Percentiles rank a stretch among this genome's conserved stretches.
These are phyloP conservation scores for Claviceps maximensis DNA, from an alignment of 2,329 filamentous ascomycete genomes.

Conservation along the genomic window DNA sequence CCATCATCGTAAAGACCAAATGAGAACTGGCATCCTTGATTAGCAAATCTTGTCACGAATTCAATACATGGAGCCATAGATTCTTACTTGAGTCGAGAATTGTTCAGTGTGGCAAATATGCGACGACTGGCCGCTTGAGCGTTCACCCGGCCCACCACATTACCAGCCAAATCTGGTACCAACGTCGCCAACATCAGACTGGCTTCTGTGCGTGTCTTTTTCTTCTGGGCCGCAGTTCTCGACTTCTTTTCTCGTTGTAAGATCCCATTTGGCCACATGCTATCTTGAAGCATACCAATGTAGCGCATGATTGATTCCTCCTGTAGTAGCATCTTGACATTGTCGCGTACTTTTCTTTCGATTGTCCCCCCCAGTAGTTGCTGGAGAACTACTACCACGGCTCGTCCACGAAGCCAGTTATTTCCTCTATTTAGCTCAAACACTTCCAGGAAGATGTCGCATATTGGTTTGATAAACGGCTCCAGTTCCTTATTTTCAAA, in stretches of 20 bases:
- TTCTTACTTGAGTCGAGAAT: slow-evolving; percentile 70
- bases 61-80: neutral
- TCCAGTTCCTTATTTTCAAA: slow-evolving; percentile 84
- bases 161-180: slow-evolving; percentile 80
- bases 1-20: slow-evolving; percentile 55
- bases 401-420: slow-evolving; percentile 91
- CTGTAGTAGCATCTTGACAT: slow-evolving; percentile 56
- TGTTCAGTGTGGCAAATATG: slow-evolving; percentile 85
- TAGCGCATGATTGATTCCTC: slow-evolving; percentile 71
- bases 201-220: slow-evolving; percentile 72
- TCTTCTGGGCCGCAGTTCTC: slow-evolving; percentile 60
- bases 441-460: slow-evolving; percentile 89
- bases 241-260: slow-evolving; percentile 35
- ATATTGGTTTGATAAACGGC: slow-evolving; percentile 96
- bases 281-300: slow-evolving; percentile 57
- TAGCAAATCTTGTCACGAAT: neutral
- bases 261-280: slow-evolving; percentile 67
- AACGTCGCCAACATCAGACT: slow-evolving; percentile 80
- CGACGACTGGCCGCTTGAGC: slow-evolving; percentile 81
- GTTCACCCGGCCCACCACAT: slow-evolving; percentile 85
- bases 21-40: slow-evolving; percentile 38
- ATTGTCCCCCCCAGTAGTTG: slow-evolving; percentile 93
- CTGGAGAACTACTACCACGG: slow-evolving; percentile 90
- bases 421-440: slow-evolving; percentile 92
- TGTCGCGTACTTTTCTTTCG: slow-evolving; percentile 86